Base-by-base conservation (phyloP, 768 basidiomycete genomes). In the Suillus lakei region DNA sequence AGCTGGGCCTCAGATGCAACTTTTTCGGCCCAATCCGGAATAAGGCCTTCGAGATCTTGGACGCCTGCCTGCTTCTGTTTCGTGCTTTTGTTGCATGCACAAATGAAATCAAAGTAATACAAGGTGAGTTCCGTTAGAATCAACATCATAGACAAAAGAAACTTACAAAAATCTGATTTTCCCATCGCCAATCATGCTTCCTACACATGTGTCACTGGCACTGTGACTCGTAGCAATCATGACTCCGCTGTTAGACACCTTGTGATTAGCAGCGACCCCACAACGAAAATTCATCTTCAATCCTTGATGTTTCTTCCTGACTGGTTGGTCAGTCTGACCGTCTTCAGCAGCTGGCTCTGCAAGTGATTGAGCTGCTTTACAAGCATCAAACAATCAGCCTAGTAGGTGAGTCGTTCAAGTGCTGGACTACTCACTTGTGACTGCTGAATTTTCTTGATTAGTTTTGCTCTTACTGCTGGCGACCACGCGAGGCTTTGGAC, bases 391-490 rank as follows among this genome's bases (percentile, higher is more conserved):
- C 39, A 39, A 39, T 39, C 39, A 13, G n/a, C n/a, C n/a, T n/a
- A 39, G 15, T 13, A 39, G 39, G 39, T 39, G 5, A 38, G 5
- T 39, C 15, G 16, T 39, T 39, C 39, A 38, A 38, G 38, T 12
- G 13, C 39, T 39, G 13, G 15, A 39, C 16, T 13, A 39, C 39
- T 39, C 39, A 39, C 39, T 15, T 39, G 39, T 39, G n/a, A n/a
- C n/a, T n/a, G n/a, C n/a, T n/a, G n/a, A n/a, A n/a, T n/a, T n/a
- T n/a, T n/a, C n/a, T n/a, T 39, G 39, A 39, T 39, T 39, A 15
- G 39, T n/a, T n/a, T n/a, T 39, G 39, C 39, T 39, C 39, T 51
- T 60, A 28, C 18, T 48, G 55, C 41, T 60, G 65, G 36, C 43
- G 54, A n/a, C 44, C 43, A 56, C 53, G 46, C 60, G 23, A n/a